Evolutionary conservation across 2,329 filamentous ascomycete species (phyloP), one percentile per base, ranked within the genome.

Genomic region (Colletotrichum melonis): DNA sequence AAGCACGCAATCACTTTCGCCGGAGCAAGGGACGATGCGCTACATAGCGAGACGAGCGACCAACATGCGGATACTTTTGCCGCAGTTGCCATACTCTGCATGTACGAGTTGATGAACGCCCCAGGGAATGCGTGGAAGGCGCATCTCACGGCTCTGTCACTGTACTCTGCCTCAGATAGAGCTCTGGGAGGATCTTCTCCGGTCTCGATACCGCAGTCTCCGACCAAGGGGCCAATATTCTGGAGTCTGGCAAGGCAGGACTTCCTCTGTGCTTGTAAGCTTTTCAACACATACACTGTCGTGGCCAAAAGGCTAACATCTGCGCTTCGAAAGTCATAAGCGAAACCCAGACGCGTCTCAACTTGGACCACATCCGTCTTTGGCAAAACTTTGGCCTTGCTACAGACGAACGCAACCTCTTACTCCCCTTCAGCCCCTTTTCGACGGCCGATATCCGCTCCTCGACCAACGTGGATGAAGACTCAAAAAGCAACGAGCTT

Each of bases 201-300:
- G 1, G 28, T 63, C 19, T 75, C 73, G 4, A 81, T 81, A n/a
- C 85, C 88, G 2, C 90, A 87, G 3, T 87, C 88, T 77, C 88
- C 85, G 12, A 85, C 90, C 24, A 86, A 83, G 78, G 90, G 74
- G 12, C 59, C 90, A 7, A 90, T 89, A 0, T 92, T 92, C 78
- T 92, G 91, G 91, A 92, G 92, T 75, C 90, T 92, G 78, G 91
- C 90, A 19, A 84, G 90, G 28, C 91, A 92, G 76, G 91, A 92
- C 75, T 91, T 92, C 82, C 82, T 92, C 35, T 88, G 89, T 77
- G 90, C 91, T 65, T 92, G 88, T 87, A 79, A 82, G 85, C 82
- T 11, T 6, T 6, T 26, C 11, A 4, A 16, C 9, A 26, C 14
- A 16, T 6, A 35, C 8, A 19, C 5, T n/a, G 14, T 2, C 12